Evolutionary conservation across 768 basidiomycete genomes (phyloP), one percentile per base, ranked within the genome.

Genomic region (Sistotremastrum niveocremeum): DNA sequence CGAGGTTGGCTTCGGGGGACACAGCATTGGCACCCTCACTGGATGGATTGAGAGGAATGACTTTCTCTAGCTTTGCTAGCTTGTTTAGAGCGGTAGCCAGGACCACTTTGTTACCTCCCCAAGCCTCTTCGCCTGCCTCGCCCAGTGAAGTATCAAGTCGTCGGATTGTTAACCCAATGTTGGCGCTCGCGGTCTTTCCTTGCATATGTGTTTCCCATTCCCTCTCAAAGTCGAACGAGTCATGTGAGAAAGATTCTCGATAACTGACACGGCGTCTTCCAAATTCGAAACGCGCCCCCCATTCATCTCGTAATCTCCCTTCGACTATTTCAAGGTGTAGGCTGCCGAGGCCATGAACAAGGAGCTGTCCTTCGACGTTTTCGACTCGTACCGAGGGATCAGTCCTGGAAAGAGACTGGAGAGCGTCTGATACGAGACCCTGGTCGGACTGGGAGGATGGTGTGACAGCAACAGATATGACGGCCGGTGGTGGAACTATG

Each of bases 241-340:
- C 46, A 11, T 47, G 42, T 65, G 58, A 9, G 12, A 67, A 56
- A 12, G 59, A 71, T 60, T 90, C 88, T 11, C 87, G 76, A 63
- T 84, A 90, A 62, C 81, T 82, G 45, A 90, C 87, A 9, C 80
- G 74, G 45, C 86, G 76, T 47, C 63, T 66, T 4, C 88, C 86
- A 52, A 89, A 73, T 56, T 88, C 79, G 55, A 85, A 88, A 39
- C 73, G 69, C 33, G 67, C 84, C 33, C 75, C 71, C 81, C 83
- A 91, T 61, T 90, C 88, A 46, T 85, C 78, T 45, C 68, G 71
- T 30, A 91, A 65, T 38, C 89, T 73, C n/a, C 78, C 75, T 61
- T 86, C 84, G 7, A 89, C 71, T 46, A 91, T 89, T 60, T 91
- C 88, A n/a, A 91, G 72, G 57, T 91, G 88, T 8, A 91, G 70